These are phyloP conservation scores for Crucibulum laeve DNA, from an alignment of 768 basidiomycete species.

Conservation along the genomic window DNA sequence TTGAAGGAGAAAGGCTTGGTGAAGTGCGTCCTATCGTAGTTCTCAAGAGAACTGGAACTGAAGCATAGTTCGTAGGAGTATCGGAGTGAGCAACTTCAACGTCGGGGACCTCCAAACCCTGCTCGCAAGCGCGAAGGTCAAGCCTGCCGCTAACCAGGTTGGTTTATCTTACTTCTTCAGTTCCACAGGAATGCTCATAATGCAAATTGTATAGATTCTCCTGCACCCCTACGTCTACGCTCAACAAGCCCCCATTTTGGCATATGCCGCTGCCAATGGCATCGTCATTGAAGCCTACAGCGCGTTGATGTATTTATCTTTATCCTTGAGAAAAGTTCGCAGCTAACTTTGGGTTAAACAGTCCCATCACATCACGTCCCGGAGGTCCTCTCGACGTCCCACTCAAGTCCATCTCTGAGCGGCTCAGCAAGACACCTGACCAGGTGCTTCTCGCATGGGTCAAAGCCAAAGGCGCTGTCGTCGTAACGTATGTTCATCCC, in stretches of 20 bases:
- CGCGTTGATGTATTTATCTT: conserved; percentile 42
- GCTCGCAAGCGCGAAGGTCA: conserved; percentile 54
- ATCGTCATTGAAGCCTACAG: conserved; percentile 74
- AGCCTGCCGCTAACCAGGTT: conserved; percentile 68
- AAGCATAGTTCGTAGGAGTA: conserved; percentile 40
- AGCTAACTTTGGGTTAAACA: conserved; percentile 13
- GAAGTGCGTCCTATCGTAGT: conserved; percentile 34
- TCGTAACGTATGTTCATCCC: conserved; percentile 46
- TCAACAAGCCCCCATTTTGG: conserved; percentile 47
- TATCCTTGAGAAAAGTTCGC: background rate
- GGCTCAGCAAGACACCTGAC: conserved; percentile 49
- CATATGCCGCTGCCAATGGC: conserved; percentile 41
- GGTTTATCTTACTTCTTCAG: conserved; percentile 4
- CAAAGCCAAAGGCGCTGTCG: conserved; percentile 62
- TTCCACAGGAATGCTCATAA: background rate
- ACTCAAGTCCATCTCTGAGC: conserved; percentile 45
- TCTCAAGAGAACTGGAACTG: background rate
- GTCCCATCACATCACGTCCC: conserved; percentile 54
- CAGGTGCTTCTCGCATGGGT: conserved; percentile 74
- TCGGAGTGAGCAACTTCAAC: conserved; percentile 70
- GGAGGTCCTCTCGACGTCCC: conserved; percentile 66
- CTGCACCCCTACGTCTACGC: conserved; percentile 65
- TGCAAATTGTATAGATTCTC: conserved; percentile 37
- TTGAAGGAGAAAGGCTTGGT: conserved; percentile 51
- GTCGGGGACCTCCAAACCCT: conserved; percentile 49